These are phyloP conservation scores for Colletotrichum sansevieriae DNA, from an alignment of 2,329 filamentous ascomycete genomes.

Conservation along the genomic window DNA sequence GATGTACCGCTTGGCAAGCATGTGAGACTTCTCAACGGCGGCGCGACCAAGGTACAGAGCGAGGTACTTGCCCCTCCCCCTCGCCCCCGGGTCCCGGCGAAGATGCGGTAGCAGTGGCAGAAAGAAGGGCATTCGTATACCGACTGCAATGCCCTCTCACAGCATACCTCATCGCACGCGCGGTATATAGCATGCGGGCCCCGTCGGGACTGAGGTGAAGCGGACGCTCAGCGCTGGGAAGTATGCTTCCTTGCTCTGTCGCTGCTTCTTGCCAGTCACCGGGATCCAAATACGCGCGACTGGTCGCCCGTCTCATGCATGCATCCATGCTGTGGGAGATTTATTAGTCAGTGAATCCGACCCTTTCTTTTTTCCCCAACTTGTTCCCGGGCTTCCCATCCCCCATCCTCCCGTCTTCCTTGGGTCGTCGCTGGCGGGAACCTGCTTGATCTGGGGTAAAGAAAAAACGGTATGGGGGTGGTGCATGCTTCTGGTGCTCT, in stretches of 20 bases:
- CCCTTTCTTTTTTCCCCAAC: background rate
- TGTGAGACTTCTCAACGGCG: slow-evolving; percentile 29
- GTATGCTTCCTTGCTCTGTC: too few relatives aligned
- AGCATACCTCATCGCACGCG: too few relatives aligned
- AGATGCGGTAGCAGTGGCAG: background rate
- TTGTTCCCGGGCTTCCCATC: slow-evolving; percentile 10
- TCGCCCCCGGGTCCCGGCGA: background rate
- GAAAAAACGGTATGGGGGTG: background rate
- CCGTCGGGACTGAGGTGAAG: too few relatives aligned
- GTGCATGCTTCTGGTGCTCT: background rate
- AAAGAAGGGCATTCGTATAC: background rate
- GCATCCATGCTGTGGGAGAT: background rate
- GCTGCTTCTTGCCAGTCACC: slow-evolving; percentile 1
- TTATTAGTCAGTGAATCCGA: background rate
- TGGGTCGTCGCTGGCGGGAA: background rate
- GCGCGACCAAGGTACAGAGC: background rate
- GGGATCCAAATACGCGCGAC: background rate
- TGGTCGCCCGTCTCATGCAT: slow-evolving; percentile 1
- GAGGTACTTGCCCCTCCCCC: background rate
- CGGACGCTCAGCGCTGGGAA: background rate
- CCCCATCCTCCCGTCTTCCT: background rate
- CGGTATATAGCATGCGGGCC: too few relatives aligned
- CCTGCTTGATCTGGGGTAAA: slow-evolving; percentile 30
- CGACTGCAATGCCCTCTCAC: background rate
- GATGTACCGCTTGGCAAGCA: slow-evolving; percentile 17